Percentiles rank a stretch among this genome's conserved stretches.
Evolutionary conservation across 208 protist species (phyloP).

Genomic region (Porcisia hertigi): DNA sequence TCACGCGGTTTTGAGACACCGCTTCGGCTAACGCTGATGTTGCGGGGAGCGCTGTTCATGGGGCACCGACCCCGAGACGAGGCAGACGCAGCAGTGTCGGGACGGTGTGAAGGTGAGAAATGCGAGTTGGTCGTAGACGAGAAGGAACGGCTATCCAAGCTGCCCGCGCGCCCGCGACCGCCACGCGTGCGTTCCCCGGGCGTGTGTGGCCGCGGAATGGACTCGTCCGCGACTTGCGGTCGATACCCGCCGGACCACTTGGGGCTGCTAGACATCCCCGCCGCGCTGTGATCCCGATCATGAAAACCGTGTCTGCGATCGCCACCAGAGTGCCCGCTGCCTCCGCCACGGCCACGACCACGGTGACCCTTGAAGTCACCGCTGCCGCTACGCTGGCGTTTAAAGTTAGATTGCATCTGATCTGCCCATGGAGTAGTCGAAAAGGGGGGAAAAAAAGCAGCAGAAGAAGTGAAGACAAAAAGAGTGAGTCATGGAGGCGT

Average conservation of each 20-base stretch:
- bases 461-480: neutral
- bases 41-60: slow-evolving; percentile 4
- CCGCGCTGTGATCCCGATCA: slow-evolving; percentile 31
- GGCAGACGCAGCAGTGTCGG: slow-evolving; percentile 4
- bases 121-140: slow-evolving; percentile 3
- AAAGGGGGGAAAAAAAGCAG: neutral
- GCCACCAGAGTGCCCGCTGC: slow-evolving; percentile 13
- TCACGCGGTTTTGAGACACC: slow-evolving; percentile 35
- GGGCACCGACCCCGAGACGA: slow-evolving; percentile 1
- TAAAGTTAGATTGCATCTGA: slow-evolving; percentile 34
- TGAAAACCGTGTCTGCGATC: slow-evolving; percentile 18
- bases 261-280: slow-evolving; percentile 37
- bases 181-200: slow-evolving; percentile 23
- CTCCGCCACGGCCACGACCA: slow-evolving; percentile 16
- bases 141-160: neutral
- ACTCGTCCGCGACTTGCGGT: slow-evolving; percentile 55
- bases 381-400: slow-evolving; percentile 29
- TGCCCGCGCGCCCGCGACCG: slow-evolving; percentile 5
- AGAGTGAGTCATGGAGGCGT: neutral
- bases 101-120: neutral
- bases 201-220: slow-evolving; percentile 33
- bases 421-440: neutral
- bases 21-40: slow-evolving; percentile 11
- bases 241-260: slow-evolving; percentile 43
- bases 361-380: slow-evolving; percentile 13